These are phyloP conservation scores for Diaporthe vexans DNA, from an alignment of 2,329 filamentous ascomycete genomes.

Conservation along the genomic window DNA sequence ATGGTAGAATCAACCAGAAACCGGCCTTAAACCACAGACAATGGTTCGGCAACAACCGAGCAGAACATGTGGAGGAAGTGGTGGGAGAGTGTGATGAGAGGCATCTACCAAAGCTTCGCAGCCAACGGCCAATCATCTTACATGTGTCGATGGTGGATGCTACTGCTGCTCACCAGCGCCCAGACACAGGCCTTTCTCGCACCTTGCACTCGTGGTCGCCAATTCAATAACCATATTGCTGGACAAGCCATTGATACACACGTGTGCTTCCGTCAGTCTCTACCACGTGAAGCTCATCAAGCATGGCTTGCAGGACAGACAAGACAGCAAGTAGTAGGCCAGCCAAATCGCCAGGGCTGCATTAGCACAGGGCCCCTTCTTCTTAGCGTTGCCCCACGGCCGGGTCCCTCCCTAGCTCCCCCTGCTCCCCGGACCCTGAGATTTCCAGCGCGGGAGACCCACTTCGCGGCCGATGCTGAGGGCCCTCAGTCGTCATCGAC, in stretches of 20 bases:
- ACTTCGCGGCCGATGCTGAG: conserved; percentile 22
- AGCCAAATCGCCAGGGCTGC: conserved; percentile 12
- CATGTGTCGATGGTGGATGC: background rate
- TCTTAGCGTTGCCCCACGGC: background rate
- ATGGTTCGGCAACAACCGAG: background rate
- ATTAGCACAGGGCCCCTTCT: conserved; percentile 3
- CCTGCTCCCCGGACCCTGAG: conserved; percentile 21
- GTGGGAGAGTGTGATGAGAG: background rate
- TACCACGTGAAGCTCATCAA: background rate
- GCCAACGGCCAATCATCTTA: conserved; percentile 29
- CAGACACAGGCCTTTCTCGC: background rate
- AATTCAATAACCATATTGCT: too few relatives aligned
- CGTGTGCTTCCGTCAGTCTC: background rate
- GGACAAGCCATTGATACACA: background rate
- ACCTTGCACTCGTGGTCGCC: too few relatives aligned
- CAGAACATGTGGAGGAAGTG: conserved; percentile 6
- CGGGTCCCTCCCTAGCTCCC: background rate
- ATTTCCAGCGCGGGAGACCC: background rate
- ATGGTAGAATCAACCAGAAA: background rate
- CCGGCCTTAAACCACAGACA: background rate
- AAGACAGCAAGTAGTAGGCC: background rate
- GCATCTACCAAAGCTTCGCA: background rate
- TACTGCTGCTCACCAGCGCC: too few relatives aligned
- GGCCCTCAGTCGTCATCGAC: conserved; percentile 11
- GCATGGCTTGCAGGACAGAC: background rate